Base-by-base conservation (phyloP, 2,329 filamentous ascomycete genomes). In the Diaporthe sp. region DNA sequence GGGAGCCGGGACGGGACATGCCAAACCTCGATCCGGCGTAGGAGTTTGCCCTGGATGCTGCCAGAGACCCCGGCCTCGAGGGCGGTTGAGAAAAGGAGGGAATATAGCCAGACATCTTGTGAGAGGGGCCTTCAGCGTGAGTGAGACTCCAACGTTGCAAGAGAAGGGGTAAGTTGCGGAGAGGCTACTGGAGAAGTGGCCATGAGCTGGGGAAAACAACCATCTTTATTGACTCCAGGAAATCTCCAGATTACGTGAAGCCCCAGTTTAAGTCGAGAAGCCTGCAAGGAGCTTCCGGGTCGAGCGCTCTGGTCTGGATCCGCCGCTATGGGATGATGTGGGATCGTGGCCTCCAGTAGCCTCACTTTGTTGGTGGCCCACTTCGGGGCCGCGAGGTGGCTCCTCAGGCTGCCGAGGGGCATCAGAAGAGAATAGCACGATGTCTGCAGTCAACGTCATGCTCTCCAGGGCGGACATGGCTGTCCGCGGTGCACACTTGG, bases 1-100 rank as follows among this genome's bases (percentile, higher is more conserved):
- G 72, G 13, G 61, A 69, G n/a, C 22, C 44, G 25, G 73, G 73
- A 19, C 49, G 51, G 8, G 72, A 74, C 2, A 31, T 15, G 37
- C 65, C 68, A 22, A 59, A 72, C 37, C 75, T 70, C 9, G 75
- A 76, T 15, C 51, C 59, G 55, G 61, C 73, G 25, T 75, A 75
- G 9, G 75, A 76, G 17, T 76, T 76, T 34, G 73, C 68, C 44
- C 75, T 69, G 46, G 75, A 76, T 25, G 73, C 73, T 4, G 75
- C 75, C 69, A 76, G 73, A 61, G 75, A 76, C 3, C 75, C 75
- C 42, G 75, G 75, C 49, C 75, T 72, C 3, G 75, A 76, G 2
- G 73, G 75, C 46, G 75, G 73, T 39, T 58, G 58, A 4, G 75
- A 71, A 19, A 76, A 76, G 31, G 75, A 76, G 25, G 75, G 75